These are phyloP conservation scores for Trypanosoma melophagium DNA, from an alignment of 208 protist genomes.

Conservation along the genomic window DNA sequence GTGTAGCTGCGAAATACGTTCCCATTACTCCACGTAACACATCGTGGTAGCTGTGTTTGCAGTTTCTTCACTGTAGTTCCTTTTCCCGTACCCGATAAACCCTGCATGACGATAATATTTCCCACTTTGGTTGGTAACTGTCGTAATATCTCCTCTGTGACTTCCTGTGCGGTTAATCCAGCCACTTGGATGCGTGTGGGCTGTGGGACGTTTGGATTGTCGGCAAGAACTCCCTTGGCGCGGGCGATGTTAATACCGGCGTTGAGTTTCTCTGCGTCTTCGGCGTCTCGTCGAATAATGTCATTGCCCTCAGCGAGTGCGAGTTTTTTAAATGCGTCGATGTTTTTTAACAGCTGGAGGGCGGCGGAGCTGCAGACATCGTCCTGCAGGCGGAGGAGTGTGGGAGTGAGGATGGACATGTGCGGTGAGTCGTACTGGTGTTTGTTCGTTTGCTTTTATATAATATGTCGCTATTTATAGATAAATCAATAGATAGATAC, in stretches of 20 bases:
- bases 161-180: slow-evolving; percentile 69
- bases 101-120: slow-evolving; percentile 88
- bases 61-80: slow-evolving; percentile 87
- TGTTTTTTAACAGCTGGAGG: slow-evolving; percentile 47
- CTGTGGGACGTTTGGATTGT: slow-evolving; percentile 26
- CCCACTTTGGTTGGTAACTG: slow-evolving; percentile 60
- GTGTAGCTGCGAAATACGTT: slow-evolving; percentile 93
- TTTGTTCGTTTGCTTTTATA: too few relatives aligned
- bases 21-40: slow-evolving; percentile 91
- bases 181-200: slow-evolving; percentile 67
- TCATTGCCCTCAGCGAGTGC: slow-evolving; percentile 59
- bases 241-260: slow-evolving; percentile 79
- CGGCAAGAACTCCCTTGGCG: slow-evolving; percentile 59
- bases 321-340: slow-evolving; percentile 56
- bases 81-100: slow-evolving; percentile 90
- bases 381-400: slow-evolving; percentile 74
- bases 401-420: slow-evolving; percentile 26
- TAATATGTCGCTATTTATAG: too few relatives aligned
- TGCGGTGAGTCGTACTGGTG: too few relatives aligned
- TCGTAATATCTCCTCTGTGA: slow-evolving; percentile 69
- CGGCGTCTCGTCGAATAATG: slow-evolving; percentile 79
- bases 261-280: slow-evolving; percentile 89
- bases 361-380: slow-evolving; percentile 76
- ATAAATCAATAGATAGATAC: too few relatives aligned
- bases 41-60: slow-evolving; percentile 64